These are phyloP conservation scores for Chondrus crispus DNA, from an alignment of 23 red algal species.

Conservation along the genomic window DNA sequence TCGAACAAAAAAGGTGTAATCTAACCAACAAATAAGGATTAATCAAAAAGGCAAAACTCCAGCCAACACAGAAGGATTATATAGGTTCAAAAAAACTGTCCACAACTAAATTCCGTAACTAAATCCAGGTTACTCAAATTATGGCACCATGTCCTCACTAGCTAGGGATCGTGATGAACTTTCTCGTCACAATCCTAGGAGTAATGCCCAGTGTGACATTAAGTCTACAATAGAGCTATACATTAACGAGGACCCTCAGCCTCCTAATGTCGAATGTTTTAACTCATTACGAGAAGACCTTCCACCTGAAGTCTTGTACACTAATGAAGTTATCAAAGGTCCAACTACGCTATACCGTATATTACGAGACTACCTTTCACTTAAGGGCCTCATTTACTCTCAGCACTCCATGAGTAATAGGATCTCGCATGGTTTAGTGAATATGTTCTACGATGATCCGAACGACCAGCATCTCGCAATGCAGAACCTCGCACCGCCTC, in stretches of 20 bases:
- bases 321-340: not conserved
- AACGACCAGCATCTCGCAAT: not conserved
- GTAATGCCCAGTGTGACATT: not conserved
- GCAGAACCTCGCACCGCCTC: not conserved
- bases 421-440: not conserved
- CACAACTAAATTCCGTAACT: too few relatives aligned
- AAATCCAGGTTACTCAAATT: too few relatives aligned
- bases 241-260: not conserved
- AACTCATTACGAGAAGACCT: not conserved
- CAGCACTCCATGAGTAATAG: not conserved
- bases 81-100: too few relatives aligned
- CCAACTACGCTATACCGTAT: not conserved
- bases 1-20: too few relatives aligned
- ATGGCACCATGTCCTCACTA: too few relatives aligned
- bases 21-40: too few relatives aligned
- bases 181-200: not conserved
- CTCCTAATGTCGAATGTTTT: not conserved
- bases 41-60: too few relatives aligned
- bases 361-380: not conserved
- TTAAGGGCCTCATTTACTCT: not conserved
- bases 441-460: not conserved
- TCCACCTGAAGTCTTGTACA: not conserved
- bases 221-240: not conserved
- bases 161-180: too few relatives aligned
- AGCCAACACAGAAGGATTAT: too few relatives aligned